Evolutionary conservation across 1,284 basidiomycete genomes (phyloP), one percentile per base, ranked within the genome.

Genomic region (Fistulina hepatica): DNA sequence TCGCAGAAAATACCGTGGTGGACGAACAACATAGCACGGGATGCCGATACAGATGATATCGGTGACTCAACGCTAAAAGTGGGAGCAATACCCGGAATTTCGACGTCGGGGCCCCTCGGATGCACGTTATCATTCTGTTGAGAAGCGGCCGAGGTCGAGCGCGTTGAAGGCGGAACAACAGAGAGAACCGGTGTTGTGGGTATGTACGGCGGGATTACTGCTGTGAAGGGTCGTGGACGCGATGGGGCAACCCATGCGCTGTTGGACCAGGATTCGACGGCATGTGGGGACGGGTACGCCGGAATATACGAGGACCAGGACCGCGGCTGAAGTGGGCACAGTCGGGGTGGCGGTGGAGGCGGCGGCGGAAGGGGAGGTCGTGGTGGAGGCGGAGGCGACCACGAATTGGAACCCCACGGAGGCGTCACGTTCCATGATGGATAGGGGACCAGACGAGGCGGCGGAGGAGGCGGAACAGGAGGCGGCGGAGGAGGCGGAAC

Each of bases 1-100:
- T 86, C 78, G 47, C 79, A 82, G 5, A 61, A 40, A 11, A 79
- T 61, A 19, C 67, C 65, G 15, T 33, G 42, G 44, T 71, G 67
- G 23, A 67, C 52, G 11, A 60, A 54, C 6, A 16, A n/a, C n/a
- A n/a, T n/a, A n/a, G n/a, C n/a, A n/a, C n/a, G n/a, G n/a, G n/a
- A n/a, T n/a, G 27, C 6, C n/a, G 27, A 30, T 6, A 16, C 6
- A 30, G n/a, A 30, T 6, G n/a, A 6, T 13, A 12, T 6, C n/a
- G 27, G n/a, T 12, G 27, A n/a, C n/a, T 30, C 24, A 25, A 9
- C 7, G n/a, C 27, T n/a, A 30, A 6, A 13, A 44, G 43, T 3
- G 45, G n/a, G n/a, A n/a, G n/a, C n/a, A n/a, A n/a, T n/a, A n/a
- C n/a, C 28, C n/a, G 33, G 27, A 16, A 30, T 6, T 6, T 6